These are phyloP conservation scores for Ustilaginoidea virens DNA, from an alignment of 2,329 filamentous ascomycete genomes.

Conservation along the genomic window DNA sequence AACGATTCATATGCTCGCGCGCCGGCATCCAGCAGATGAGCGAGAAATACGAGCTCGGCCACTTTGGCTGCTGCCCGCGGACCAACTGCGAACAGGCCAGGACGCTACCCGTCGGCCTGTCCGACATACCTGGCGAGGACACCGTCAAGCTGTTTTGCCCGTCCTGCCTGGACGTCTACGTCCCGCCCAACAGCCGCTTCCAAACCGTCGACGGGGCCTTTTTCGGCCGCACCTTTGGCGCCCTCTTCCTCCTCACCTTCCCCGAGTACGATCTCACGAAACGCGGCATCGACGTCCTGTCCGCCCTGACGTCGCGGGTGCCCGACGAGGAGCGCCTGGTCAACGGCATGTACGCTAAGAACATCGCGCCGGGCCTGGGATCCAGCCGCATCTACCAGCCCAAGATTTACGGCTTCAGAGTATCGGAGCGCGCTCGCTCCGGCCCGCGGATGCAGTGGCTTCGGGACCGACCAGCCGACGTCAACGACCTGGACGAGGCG, in stretches of 20 bases:
- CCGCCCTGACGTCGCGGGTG: conserved; percentile 17
- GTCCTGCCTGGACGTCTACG: conserved; percentile 91
- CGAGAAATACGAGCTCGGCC: conserved; percentile 93
- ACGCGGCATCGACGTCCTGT: conserved; percentile 46
- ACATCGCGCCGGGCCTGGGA: conserved; percentile 80
- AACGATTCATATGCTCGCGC: conserved; percentile 92
- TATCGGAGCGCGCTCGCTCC: conserved; percentile 76
- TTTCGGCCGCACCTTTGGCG: conserved; percentile 94
- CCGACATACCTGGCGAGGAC: conserved; percentile 88
- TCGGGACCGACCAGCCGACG: conserved; percentile 63
- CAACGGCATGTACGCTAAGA: conserved; percentile 76
- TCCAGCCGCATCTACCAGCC: conserved; percentile 78
- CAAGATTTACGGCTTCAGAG: conserved; percentile 90
- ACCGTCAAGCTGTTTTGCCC: conserved; percentile 98
- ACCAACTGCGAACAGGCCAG: conserved; percentile 83
- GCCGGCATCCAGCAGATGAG: conserved; percentile 98
- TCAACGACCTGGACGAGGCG: conserved; percentile 76
- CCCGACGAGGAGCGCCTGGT: conserved; percentile 38
- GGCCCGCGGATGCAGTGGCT: conserved; percentile 97
- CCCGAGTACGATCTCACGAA: conserved; percentile 83
- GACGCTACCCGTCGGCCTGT: conserved; percentile 83
- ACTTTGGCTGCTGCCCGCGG: conserved; percentile 92
- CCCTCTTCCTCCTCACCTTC: conserved; percentile 96
- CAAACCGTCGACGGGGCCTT: conserved; percentile 96
- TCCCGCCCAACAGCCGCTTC: conserved; percentile 91